Evolutionary conservation across 2,329 filamentous ascomycete genomes (phyloP).

Genomic region (Penicillium decumbens): DNA sequence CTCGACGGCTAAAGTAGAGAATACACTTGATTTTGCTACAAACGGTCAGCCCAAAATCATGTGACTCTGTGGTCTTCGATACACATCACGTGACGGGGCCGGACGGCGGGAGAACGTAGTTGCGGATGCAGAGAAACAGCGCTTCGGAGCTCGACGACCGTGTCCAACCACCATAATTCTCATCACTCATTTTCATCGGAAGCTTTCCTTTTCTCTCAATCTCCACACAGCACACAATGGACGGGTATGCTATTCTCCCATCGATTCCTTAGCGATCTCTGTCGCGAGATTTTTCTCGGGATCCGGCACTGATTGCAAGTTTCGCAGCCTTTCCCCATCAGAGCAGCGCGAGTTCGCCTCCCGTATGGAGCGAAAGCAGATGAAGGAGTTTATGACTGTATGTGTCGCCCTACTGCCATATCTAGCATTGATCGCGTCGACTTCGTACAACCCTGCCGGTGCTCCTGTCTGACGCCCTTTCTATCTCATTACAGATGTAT

Average conservation of each 20-base stretch:
- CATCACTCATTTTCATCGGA: slow-evolving; percentile 1
- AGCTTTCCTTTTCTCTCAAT: background rate
- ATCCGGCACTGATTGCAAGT: slow-evolving; percentile 8
- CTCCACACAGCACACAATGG: slow-evolving; percentile 28
- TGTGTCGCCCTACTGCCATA: slow-evolving; percentile 30
- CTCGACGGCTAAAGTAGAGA: too few species aligned
- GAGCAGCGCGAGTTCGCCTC: slow-evolving; percentile 91
- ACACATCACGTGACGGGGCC: slow-evolving; percentile 2
- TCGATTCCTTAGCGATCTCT: background rate
- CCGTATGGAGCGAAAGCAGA: slow-evolving; percentile 96
- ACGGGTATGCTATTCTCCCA: slow-evolving; percentile 27
- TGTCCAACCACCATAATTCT: slow-evolving; percentile 8
- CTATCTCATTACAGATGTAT: slow-evolving; percentile 53
- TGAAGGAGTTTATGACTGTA: slow-evolving; percentile 98
- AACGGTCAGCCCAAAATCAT: background rate
- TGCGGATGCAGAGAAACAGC: slow-evolving; percentile 19
- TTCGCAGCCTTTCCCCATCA: slow-evolving; percentile 60
- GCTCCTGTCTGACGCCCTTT: background rate
- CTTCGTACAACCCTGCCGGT: background rate
- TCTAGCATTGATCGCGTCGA: background rate
- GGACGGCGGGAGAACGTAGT: slow-evolving; percentile 14
- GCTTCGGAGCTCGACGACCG: slow-evolving; percentile 15
- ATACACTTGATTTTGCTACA: background rate
- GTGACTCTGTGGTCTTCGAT: background rate
- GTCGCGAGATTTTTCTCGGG: background rate